Conservation (phyloP, 2,329 filamentous ascomycete species). For the Phaeosphaeria sp. region DNA sequence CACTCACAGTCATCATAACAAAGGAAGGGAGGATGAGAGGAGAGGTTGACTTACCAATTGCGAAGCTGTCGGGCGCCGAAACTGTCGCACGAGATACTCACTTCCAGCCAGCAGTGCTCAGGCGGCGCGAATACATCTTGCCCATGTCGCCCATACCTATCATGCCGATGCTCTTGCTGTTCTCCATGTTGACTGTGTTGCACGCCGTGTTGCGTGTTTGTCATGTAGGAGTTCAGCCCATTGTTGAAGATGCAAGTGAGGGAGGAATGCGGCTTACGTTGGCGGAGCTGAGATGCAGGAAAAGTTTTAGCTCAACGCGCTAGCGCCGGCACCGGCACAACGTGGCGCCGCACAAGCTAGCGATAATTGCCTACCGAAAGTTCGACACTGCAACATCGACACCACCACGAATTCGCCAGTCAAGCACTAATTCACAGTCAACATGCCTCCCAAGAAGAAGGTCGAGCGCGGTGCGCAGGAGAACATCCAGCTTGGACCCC, state of each 20-base stretch:
- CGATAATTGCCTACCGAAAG: constrained; percentile 22
- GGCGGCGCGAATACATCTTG: constrained; percentile 91
- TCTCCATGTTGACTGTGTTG: constrained; percentile 59
- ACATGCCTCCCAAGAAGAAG: constrained; percentile 91
- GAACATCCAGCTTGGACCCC: constrained; percentile 92
- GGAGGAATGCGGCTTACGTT: constrained; percentile 10
- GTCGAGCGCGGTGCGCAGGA: constrained; percentile 80
- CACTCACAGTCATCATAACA: constrained; percentile 98
- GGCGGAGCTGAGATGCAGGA: constrained; percentile 15
- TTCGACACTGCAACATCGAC: constrained; percentile 29
- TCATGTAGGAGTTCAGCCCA: constrained; percentile 38
- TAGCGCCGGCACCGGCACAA: constrained; percentile 22
- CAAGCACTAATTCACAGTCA: constrained; percentile 39
- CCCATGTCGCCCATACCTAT: constrained; percentile 99
- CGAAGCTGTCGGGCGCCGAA: constrained; percentile 9
- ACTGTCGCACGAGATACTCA: constrained; percentile 59
- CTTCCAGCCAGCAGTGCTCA: constrained; percentile 96
- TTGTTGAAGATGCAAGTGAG: constrained; percentile 22
- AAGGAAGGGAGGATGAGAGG: constrained; percentile 13
- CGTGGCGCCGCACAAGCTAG: constrained; percentile 10
- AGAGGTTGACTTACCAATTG: constrained; percentile 35
- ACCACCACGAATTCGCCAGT: constrained; percentile 36
- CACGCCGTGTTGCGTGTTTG: constrained; percentile 29
- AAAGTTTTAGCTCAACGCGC: constrained; percentile 25
- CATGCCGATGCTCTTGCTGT: constrained; percentile 79